Conservation (phyloP, 495 filamentous ascomycete genomes). For the Hypoxylon fuscum region DNA sequence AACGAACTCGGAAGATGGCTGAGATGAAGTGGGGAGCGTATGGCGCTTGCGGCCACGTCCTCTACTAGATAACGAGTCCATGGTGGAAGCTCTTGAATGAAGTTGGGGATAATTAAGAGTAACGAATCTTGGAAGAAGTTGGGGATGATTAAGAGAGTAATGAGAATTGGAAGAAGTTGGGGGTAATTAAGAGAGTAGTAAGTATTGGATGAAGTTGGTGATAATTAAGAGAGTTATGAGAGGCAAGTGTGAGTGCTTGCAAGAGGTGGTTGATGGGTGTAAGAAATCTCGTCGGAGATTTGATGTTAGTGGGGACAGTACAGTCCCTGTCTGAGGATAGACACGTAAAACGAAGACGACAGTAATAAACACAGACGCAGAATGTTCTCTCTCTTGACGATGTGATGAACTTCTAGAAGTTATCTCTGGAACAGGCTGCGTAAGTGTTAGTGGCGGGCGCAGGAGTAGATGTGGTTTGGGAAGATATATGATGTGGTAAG, state of each 20-base stretch:
- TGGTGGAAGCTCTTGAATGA: not conserved
- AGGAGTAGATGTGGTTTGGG: not conserved
- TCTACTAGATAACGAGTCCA: constrained; percentile 39
- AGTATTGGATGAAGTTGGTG: not conserved
- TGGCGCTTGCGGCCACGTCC: constrained; percentile 39
- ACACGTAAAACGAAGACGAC: too few species aligned
- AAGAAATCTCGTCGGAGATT: constrained; percentile 43
- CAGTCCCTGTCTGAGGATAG: too few species aligned
- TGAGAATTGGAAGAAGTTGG: not conserved
- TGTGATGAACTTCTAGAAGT: too few species aligned
- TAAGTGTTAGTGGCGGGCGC: not conserved
- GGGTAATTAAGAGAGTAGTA: constrained; percentile 9
- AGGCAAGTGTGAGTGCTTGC: too few species aligned
- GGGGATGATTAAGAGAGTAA: too few species aligned
- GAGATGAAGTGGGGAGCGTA: constrained; percentile 22
- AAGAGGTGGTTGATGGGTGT: constrained; percentile 5
- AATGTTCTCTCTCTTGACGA: too few species aligned
- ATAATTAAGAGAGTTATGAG: constrained; percentile 6
- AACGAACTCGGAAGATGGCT: constrained; percentile 20
- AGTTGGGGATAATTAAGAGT: not conserved
- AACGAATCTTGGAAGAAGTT: too few species aligned
- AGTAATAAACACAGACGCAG: too few species aligned
- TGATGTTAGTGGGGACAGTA: too few species aligned
- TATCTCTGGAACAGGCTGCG: too few species aligned
- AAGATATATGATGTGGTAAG: constrained; percentile 8